These are phyloP conservation scores for Allomyces macrogynus DNA, from an alignment of 192 early-diverging fungal genomes.

Conservation along the genomic window DNA sequence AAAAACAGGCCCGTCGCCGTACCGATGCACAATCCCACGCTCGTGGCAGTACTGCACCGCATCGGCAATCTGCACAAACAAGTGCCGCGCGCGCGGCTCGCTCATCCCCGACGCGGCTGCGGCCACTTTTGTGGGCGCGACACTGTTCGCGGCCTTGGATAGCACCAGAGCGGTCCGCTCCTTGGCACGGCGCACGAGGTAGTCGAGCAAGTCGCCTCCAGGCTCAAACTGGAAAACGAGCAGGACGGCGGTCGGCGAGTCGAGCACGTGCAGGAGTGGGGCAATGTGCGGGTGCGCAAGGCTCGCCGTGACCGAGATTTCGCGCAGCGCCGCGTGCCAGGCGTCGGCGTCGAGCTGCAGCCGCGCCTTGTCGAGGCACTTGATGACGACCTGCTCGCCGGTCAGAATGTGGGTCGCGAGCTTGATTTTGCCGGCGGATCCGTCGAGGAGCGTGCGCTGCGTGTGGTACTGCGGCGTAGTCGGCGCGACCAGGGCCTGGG, in stretches of 20 bases:
- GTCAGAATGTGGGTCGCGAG: conserved; percentile 24
- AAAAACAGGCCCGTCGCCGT: not conserved
- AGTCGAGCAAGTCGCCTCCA: not conserved
- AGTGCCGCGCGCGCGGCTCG: not conserved
- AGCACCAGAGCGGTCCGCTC: not conserved
- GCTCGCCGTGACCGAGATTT: conserved; percentile 31
- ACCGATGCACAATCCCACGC: not conserved
- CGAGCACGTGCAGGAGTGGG: conserved; percentile 25
- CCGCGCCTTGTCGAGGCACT: conserved; percentile 27
- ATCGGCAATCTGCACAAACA: not conserved
- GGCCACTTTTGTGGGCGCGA: too few relatives aligned
- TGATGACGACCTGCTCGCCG: conserved; percentile 29
- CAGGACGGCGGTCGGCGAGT: conserved; percentile 4
- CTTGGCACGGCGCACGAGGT: not conserved
- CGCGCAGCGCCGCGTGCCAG: conserved; percentile 24
- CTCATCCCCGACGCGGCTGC: not conserved
- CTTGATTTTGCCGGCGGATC: conserved; percentile 10
- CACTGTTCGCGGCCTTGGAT: not conserved
- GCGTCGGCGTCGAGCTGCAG: conserved; percentile 19
- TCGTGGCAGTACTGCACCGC: not conserved
- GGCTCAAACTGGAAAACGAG: not conserved
- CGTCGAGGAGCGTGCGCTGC: not conserved
- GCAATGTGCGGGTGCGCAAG: conserved; percentile 32
- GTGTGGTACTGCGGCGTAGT: not conserved
- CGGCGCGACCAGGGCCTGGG: not conserved